Evolutionary conservation across 2,329 filamentous ascomycete genomes (phyloP).

Genomic region (Ceratocystis huliohia): DNA sequence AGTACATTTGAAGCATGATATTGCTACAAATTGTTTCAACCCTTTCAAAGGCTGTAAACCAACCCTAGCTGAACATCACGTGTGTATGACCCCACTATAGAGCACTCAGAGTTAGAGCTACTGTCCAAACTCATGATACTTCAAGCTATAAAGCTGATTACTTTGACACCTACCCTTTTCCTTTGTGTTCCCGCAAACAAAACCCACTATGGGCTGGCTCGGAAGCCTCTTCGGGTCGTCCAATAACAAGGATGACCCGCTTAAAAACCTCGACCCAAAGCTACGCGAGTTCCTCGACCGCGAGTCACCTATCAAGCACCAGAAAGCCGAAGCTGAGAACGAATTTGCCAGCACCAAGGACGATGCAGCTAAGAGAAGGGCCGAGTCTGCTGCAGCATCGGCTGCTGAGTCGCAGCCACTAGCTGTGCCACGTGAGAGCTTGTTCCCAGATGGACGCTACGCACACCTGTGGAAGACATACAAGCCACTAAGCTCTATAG

Average conservation of each 20-base stretch:
- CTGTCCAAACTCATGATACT: neutral
- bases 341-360: slow-evolving; percentile 12
- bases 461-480: slow-evolving; percentile 92
- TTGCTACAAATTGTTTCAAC: no score
- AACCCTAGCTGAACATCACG: no score
- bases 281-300: slow-evolving; percentile 74
- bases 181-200: neutral
- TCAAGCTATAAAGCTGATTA: neutral
- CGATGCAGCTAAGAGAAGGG: slow-evolving; percentile 23
- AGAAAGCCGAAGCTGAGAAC: slow-evolving; percentile 25
- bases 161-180: neutral
- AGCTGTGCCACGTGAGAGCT: slow-evolving; percentile 37
- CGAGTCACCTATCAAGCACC: slow-evolving; percentile 64
- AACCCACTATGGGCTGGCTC: slow-evolving; percentile 43
- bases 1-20: no score
- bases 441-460: slow-evolving; percentile 50
- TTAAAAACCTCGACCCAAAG: slow-evolving; percentile 66
- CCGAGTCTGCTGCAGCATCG: slow-evolving; percentile 17
- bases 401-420: slow-evolving; percentile 22
- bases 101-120: neutral
- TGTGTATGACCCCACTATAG: neutral
- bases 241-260: slow-evolving; percentile 40
- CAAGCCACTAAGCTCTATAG: slow-evolving; percentile 55
- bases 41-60: no score
- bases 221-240: slow-evolving; percentile 39